These are phyloP conservation scores for Kodamaea laetipori DNA, from an alignment of 805 yeast species.

Conservation along the genomic window DNA sequence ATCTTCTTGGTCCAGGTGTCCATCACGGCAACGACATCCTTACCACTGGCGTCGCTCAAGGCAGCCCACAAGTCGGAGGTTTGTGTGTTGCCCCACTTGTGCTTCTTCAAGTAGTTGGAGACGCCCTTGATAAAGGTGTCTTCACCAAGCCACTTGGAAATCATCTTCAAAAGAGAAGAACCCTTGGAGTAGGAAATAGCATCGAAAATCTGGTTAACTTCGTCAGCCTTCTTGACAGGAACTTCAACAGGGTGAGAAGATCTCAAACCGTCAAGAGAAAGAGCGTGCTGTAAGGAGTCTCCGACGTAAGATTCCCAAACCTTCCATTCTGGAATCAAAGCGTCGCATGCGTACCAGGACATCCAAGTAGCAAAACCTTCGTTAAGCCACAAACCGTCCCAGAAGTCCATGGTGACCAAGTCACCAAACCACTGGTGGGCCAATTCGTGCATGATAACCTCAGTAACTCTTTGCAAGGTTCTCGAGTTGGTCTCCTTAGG, in stretches of 20 bases:
- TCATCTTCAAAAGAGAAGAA: slow-evolving; percentile 76
- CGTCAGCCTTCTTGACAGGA: slow-evolving; percentile 75
- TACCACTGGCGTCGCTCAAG: slow-evolving; percentile 66
- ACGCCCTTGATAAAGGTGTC: slow-evolving; percentile 79
- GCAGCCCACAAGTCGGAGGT: slow-evolving; percentile 80
- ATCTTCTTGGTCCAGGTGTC: slow-evolving; percentile 77
- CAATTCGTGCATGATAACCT: slow-evolving; percentile 84
- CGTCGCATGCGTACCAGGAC: slow-evolving; percentile 82
- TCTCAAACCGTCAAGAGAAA: slow-evolving; percentile 74
- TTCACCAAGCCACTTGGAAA: slow-evolving; percentile 77
- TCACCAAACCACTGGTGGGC: slow-evolving; percentile 95
- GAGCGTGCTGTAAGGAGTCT: slow-evolving; percentile 73
- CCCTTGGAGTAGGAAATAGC: slow-evolving; percentile 84
- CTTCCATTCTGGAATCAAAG: slow-evolving; percentile 80
- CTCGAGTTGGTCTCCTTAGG: slow-evolving; percentile 65
- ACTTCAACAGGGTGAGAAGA: slow-evolving; percentile 87
- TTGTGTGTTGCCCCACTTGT: slow-evolving; percentile 74
- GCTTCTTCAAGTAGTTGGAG: slow-evolving; percentile 71
- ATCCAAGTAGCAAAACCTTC: slow-evolving; percentile 92
- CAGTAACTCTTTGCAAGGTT: slow-evolving; percentile 75
- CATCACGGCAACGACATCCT: slow-evolving; percentile 74
- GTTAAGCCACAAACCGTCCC: slow-evolving; percentile 88
- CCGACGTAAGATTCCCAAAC: slow-evolving; percentile 84
- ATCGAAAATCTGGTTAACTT: slow-evolving; percentile 82
- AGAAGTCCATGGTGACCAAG: slow-evolving; percentile 88